These are phyloP conservation scores for Diaporthe helianthi DNA, from an alignment of 2,329 filamentous ascomycete genomes.

Conservation along the genomic window DNA sequence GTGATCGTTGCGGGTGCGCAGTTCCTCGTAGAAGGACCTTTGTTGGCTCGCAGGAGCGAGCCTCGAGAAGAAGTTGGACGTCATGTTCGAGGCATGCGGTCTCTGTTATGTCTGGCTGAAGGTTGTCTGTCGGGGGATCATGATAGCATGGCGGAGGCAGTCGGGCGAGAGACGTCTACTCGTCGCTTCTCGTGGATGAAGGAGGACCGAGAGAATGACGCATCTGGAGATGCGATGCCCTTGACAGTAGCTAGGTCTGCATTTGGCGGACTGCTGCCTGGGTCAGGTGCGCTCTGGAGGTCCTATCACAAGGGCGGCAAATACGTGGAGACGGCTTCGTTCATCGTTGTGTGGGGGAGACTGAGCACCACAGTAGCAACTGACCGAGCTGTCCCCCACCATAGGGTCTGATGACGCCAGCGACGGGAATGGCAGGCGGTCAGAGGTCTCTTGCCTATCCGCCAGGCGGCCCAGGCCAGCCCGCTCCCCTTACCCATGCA, in stretches of 20 bases:
- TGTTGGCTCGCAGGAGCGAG: constrained; percentile 46
- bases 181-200: not conserved
- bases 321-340: not conserved
- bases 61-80: constrained; percentile 56
- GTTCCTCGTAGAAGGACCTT: constrained; percentile 58
- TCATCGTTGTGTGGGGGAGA: not conserved
- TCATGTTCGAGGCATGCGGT: constrained; percentile 44
- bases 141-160: constrained; percentile 28
- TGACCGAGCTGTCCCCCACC: constrained; percentile 18
- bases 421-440: constrained; percentile 23
- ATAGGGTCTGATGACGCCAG: constrained; percentile 25
- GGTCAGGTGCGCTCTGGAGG: constrained; percentile 13
- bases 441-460: not conserved
- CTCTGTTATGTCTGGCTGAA: constrained; percentile 19
- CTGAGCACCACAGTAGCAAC: too few species aligned
- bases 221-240: not conserved
- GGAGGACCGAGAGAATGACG: not conserved
- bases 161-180: constrained; percentile 9
- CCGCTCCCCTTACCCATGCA: not conserved
- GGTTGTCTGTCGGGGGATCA: constrained; percentile 16
- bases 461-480: constrained; percentile 10
- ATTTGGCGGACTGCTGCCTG: constrained; percentile 9
- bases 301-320: constrained; percentile 18
- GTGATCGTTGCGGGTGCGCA: constrained; percentile 50
- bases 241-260: not conserved